Evolutionary conservation across 2,329 filamentous ascomycete species (phyloP).

Genomic region (Plenodomus tracheiphilus): DNA sequence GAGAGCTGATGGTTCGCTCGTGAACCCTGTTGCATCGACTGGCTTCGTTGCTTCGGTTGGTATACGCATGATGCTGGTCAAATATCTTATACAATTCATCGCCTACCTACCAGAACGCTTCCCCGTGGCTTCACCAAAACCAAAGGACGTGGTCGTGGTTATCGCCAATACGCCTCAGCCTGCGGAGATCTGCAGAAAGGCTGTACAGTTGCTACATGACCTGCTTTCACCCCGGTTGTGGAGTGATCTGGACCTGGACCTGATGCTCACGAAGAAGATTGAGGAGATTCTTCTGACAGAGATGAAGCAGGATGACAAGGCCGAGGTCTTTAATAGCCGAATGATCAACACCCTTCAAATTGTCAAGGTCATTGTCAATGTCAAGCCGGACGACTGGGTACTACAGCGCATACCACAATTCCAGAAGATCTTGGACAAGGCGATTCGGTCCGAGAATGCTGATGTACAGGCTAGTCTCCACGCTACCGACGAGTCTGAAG

Average conservation of each 20-base stretch:
- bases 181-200: constrained; percentile 82
- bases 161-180: constrained; percentile 48
- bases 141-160: constrained; percentile 45
- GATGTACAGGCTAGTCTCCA: constrained; percentile 95
- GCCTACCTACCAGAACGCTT: constrained; percentile 86
- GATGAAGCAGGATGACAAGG: constrained; percentile 51
- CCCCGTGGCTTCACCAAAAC: constrained; percentile 58
- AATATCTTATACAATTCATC: constrained; percentile 95
- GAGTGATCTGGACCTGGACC: constrained; percentile 86
- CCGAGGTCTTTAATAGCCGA: constrained; percentile 76
- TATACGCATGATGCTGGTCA: constrained; percentile 79
- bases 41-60: constrained; percentile 51
- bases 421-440: constrained; percentile 88
- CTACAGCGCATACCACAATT: constrained; percentile 73
- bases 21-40: constrained; percentile 60
- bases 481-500: constrained; percentile 70
- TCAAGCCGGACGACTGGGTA: constrained; percentile 90
- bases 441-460: constrained; percentile 81
- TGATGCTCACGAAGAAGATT: constrained; percentile 82
- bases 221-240: constrained; percentile 86
- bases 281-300: constrained; percentile 84
- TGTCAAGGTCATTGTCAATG: constrained; percentile 83
- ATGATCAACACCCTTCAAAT: constrained; percentile 95
- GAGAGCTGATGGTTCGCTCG: constrained; percentile 68
- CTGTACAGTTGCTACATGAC: constrained; percentile 78